Percentiles rank a stretch among this genome's conserved stretches.
These are phyloP conservation scores for Trichoderma orchidacearum DNA, from an alignment of 495 filamentous ascomycete species.

Conservation along the genomic window DNA sequence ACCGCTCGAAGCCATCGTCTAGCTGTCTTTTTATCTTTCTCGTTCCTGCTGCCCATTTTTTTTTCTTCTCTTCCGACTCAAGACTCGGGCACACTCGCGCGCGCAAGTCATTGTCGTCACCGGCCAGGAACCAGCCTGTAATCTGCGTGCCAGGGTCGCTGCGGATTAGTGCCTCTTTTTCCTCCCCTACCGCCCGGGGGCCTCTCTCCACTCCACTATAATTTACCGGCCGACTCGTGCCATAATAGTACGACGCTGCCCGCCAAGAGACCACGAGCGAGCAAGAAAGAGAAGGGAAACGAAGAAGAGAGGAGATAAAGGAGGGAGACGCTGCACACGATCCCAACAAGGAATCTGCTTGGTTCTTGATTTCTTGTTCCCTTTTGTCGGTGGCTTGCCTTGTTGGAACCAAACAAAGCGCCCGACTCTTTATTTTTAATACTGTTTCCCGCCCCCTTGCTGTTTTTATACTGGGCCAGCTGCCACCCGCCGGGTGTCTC, in stretches of 20 bases:
- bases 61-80: no score
- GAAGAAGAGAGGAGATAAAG: neutral
- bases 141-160: neutral
- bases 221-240: neutral
- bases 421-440: neutral
- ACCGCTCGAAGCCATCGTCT: neutral
- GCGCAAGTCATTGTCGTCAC: no score
- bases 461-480: neutral
- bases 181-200: neutral
- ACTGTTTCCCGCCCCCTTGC: neutral
- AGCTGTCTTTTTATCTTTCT: no score
- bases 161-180: neutral
- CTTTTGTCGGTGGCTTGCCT: no score
- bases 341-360: no score
- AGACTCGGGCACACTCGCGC: no score
- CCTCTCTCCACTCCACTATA: neutral
- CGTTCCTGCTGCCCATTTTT: no score
- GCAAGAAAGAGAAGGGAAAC: no score
- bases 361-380: no score
- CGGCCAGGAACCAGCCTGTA: no score
- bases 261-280: no score
- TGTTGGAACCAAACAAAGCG: neutral
- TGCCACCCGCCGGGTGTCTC: neutral
- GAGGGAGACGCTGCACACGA: no score
- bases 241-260: neutral